phyloP scores from a whole-genome alignment of 2,329 filamentous ascomycete species.

The Tolypocladium inflatum region DNA sequence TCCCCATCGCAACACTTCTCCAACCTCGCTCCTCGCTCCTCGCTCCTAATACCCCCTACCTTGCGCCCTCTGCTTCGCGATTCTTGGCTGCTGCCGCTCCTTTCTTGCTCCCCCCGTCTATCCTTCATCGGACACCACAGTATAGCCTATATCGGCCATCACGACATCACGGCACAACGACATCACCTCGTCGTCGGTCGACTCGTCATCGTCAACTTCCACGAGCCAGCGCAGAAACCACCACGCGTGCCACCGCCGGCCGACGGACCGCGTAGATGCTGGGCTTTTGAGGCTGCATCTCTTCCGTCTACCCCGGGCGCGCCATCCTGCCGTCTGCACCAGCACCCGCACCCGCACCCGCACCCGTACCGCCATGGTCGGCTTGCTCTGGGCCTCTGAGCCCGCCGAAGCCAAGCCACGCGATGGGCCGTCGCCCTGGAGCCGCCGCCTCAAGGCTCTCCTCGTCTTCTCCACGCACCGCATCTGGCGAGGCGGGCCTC shows the following conservation, averaged over 20 bases:
- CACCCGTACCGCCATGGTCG: background rate
- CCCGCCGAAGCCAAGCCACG: slow-evolving; percentile 2
- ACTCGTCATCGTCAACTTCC: background rate
- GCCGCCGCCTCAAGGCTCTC: slow-evolving; percentile 16
- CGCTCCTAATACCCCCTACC: background rate
- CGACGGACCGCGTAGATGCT: background rate
- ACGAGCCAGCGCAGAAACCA: background rate
- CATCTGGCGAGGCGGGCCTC: slow-evolving; percentile 26
- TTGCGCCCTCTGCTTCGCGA: background rate
- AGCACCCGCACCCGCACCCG: background rate
- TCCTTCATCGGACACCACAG: background rate
- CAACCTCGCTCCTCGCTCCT: background rate
- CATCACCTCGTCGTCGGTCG: background rate
- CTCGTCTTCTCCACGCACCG: slow-evolving; percentile 30
- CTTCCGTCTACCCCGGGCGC: background rate
- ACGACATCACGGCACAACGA: background rate
- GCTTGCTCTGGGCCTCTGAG: background rate
- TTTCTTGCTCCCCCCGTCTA: background rate
- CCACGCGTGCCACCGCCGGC: background rate
- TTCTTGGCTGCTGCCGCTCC: background rate
- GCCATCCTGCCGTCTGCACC: background rate
- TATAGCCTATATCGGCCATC: background rate
- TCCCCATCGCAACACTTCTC: background rate
- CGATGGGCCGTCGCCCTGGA: slow-evolving; percentile 11
- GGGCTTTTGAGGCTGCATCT: background rate